Conservation (phyloP, 1,284 basidiomycete species). For the Malassezia sp. region DNA sequence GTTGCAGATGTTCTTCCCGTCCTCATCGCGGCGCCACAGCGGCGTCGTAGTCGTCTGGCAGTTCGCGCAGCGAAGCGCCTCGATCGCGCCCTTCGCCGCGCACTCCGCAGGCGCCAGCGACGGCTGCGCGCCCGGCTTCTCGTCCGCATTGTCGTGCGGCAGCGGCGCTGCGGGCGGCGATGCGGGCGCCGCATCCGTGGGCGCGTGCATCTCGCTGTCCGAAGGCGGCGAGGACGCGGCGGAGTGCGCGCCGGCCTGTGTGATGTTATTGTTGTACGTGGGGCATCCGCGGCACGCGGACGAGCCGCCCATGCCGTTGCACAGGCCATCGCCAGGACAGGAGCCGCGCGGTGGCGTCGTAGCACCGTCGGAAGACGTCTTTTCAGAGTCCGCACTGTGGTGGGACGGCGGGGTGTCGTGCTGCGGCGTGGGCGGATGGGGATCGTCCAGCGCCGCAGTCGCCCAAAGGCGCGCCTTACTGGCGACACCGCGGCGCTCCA, state of each 20-base stretch:
- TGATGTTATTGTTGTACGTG: conserved; percentile 34
- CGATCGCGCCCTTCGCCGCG: conserved; percentile 18
- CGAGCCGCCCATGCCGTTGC: conserved; percentile 41
- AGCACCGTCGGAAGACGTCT: not conserved
- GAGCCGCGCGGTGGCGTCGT: conserved; percentile 20
- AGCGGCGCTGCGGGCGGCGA: not conserved
- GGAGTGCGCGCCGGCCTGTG: not conserved
- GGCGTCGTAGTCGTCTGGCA: conserved; percentile 79
- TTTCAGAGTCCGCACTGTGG: no score
- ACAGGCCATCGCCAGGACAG: conserved; percentile 39
- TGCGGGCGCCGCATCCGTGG: not conserved
- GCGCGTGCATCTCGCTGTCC: not conserved
- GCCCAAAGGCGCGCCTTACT: no score
- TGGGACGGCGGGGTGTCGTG: no score
- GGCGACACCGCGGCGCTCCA: no score
- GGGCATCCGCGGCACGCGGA: conserved; percentile 38
- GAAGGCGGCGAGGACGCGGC: not conserved
- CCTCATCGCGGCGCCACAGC: conserved; percentile 80
- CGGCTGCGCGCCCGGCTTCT: conserved; percentile 1
- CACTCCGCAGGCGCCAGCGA: conserved; percentile 5
- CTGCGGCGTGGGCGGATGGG: no score
- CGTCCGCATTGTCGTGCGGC: not conserved
- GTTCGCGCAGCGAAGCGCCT: conserved; percentile 58
- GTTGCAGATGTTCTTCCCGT: conserved; percentile 81
- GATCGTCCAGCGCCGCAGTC: no score